Base-by-base conservation (phyloP, 1,284 basidiomycete species). In the Ceratobasidium sp. region DNA sequence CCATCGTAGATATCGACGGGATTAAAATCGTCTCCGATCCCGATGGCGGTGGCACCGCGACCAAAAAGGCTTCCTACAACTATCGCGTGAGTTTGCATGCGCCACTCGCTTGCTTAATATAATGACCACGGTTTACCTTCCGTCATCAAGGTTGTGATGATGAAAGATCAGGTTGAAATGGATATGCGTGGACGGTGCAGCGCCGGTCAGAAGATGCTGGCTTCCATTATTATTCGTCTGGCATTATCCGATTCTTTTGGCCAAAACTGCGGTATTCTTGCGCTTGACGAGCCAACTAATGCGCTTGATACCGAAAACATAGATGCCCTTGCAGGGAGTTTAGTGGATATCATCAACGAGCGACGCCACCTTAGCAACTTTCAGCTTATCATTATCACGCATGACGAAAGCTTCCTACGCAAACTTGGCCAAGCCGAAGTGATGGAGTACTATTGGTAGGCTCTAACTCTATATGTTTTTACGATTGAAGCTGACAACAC, bases 161-260 rank as follows among this genome's bases (percentile, higher is more conserved):
- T 93, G 74, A 99, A 98, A 84, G 96, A 98, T 80, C 92, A 95
- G 78, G 96, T 98, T 1, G 97, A 99, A 82, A 96, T 99, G 91
- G 97, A 99, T 81, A 99, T 99, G 97, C 91, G 97, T 74, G 98
- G 98, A 32, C 90, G 98, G 74, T 99, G 98, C 82, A 96, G 94
- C 23, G 98, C 98, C 0, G 98, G 98, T 0, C 98, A 99, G 82
- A 99, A 99, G 83, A 98, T 98, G 86, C 84, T 99, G 73, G 98
- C 98, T 32, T 98, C 95, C n/a, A 98, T 99, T 81, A 96, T 99
- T 80, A 99, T 99, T 78, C 89, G 98, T 1, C 88, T 99, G n/a
- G 98, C 97, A 0, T 86, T 99, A 28, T 97, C 97, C 9, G 98
- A 99, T 81, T 97, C 95, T 2, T 99, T 99, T 78, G 95, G 95